phyloP scores from a whole-genome alignment of 192 early-diverging fungal genomes.

The Coemansia nantahalensis region DNA sequence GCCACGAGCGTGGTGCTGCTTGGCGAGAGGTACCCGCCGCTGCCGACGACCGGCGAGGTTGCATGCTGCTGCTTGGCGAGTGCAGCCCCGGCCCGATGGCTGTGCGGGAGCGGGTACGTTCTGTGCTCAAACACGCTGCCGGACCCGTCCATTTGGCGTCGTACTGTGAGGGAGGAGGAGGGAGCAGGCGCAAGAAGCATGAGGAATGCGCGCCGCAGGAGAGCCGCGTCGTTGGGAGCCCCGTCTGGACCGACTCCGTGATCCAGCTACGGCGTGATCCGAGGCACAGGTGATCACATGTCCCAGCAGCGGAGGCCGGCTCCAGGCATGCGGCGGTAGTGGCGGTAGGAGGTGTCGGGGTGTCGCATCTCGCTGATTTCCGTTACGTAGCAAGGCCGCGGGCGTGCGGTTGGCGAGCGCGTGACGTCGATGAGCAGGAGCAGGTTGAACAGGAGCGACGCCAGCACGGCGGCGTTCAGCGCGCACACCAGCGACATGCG shows the following conservation, averaged over 20 bases:
- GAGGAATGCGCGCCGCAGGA: too few relatives aligned
- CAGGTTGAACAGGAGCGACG: slow-evolving; percentile 29
- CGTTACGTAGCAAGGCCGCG: slow-evolving; percentile 13
- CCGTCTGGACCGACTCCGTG: too few relatives aligned
- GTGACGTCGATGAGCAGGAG: slow-evolving; percentile 23
- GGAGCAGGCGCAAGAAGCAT: not conserved
- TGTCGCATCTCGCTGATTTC: slow-evolving; percentile 26
- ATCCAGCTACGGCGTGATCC: too few relatives aligned
- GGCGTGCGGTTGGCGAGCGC: slow-evolving; percentile 7
- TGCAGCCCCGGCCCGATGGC: not conserved
- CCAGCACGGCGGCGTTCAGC: slow-evolving; percentile 26
- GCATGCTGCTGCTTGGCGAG: not conserved
- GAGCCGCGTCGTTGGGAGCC: too few relatives aligned
- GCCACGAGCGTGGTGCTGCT: slow-evolving; percentile 28
- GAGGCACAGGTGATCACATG: too few relatives aligned
- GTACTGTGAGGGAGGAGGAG: not conserved
- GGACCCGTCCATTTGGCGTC: not conserved
- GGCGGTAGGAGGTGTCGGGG: too few relatives aligned
- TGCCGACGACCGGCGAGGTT: not conserved
- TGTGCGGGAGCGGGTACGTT: not conserved
- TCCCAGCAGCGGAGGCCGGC: not conserved
- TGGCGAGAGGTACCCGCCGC: slow-evolving; percentile 18
- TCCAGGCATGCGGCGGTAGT: too few relatives aligned
- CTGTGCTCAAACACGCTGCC: slow-evolving; percentile 2
- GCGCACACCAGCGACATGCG: slow-evolving; percentile 11